These are phyloP conservation scores for Elsinoe arachidis DNA, from an alignment of 2,329 filamentous ascomycete species.

Conservation along the genomic window DNA sequence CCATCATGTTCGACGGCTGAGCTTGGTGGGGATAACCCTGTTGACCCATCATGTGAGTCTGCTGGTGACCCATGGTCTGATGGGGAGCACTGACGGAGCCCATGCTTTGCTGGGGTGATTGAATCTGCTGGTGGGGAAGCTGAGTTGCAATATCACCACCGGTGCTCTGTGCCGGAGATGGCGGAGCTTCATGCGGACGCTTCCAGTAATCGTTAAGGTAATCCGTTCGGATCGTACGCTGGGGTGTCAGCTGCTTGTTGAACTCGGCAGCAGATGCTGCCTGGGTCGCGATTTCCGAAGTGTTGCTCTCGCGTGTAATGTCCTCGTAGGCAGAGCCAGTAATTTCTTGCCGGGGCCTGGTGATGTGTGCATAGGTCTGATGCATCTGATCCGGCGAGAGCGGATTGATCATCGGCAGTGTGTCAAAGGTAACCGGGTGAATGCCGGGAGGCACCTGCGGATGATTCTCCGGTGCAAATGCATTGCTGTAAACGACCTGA, in stretches of 20 bases:
- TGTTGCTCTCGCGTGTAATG: slow-evolving; percentile 64
- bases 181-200: slow-evolving; percentile 68
- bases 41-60: slow-evolving; percentile 6
- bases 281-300: slow-evolving; percentile 74
- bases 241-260: slow-evolving; percentile 74
- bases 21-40: slow-evolving; percentile 7
- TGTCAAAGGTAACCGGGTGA: slow-evolving; percentile 59
- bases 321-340: slow-evolving; percentile 83
- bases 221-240: slow-evolving; percentile 68
- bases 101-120: slow-evolving; percentile 33
- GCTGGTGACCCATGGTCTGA: slow-evolving; percentile 6
- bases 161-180: slow-evolving; percentile 34
- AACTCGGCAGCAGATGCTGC: slow-evolving; percentile 83
- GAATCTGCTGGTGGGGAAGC: slow-evolving; percentile 36
- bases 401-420: slow-evolving; percentile 77
- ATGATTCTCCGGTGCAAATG: slow-evolving; percentile 28
- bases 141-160: slow-evolving; percentile 29
- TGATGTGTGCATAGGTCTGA: slow-evolving; percentile 74
- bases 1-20: slow-evolving; percentile 12
- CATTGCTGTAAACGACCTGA: slow-evolving; percentile 77
- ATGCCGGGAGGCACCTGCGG: slow-evolving; percentile 49
- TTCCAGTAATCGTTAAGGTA: slow-evolving; percentile 78
- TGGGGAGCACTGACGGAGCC: background rate
- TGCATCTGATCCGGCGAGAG: slow-evolving; percentile 70
- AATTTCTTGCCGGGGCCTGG: slow-evolving; percentile 81